phyloP scores from a whole-genome alignment of 352 stramenopile genomes.

The Globisporangium apiculatum region DNA sequence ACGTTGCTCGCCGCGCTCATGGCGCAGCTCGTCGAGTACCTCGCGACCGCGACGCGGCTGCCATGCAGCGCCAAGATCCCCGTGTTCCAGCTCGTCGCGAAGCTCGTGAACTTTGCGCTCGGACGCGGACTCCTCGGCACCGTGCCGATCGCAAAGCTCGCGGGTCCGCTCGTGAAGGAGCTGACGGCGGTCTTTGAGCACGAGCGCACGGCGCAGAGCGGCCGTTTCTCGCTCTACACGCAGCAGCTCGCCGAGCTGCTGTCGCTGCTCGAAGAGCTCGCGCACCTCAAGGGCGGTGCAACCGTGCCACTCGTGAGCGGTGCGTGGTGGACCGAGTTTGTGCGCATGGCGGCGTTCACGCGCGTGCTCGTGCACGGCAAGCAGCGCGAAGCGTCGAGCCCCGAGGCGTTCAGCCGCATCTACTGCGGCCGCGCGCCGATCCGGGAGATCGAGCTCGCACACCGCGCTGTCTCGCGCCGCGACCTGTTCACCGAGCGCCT shows the following conservation, averaged over 20 bases:
- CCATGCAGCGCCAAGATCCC: slow-evolving; percentile 39
- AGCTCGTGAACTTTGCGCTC: slow-evolving; percentile 64
- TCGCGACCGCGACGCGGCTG: slow-evolving; percentile 27
- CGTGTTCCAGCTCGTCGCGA: slow-evolving; percentile 45
- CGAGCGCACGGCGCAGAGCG: slow-evolving; percentile 52
- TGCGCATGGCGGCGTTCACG: slow-evolving; percentile 55
- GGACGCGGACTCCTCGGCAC: slow-evolving; percentile 38
- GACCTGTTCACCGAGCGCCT: slow-evolving; percentile 47
- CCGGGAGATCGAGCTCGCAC: slow-evolving; percentile 42
- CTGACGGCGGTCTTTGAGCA: slow-evolving; percentile 57
- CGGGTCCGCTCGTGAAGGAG: slow-evolving; percentile 34
- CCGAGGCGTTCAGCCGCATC: slow-evolving; percentile 34
- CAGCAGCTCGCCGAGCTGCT: slow-evolving; percentile 63
- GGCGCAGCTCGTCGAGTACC: slow-evolving; percentile 42
- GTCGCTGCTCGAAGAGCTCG: slow-evolving; percentile 54
- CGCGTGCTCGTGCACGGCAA: slow-evolving; percentile 30
- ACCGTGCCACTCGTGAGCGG: slow-evolving; percentile 22
- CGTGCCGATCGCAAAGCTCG: slow-evolving; percentile 54
- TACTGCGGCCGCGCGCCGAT: slow-evolving; percentile 54
- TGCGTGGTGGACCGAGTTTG: slow-evolving; percentile 51
- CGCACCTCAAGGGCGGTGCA: slow-evolving; percentile 31
- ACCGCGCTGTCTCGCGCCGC: slow-evolving; percentile 16
- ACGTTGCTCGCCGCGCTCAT: slow-evolving; percentile 43
- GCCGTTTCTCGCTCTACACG: slow-evolving; percentile 53
- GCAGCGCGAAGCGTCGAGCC: slow-evolving; percentile 30